Evolutionary conservation across 1,139 yeast species (phyloP).

Genomic region (Pichia sp.): DNA sequence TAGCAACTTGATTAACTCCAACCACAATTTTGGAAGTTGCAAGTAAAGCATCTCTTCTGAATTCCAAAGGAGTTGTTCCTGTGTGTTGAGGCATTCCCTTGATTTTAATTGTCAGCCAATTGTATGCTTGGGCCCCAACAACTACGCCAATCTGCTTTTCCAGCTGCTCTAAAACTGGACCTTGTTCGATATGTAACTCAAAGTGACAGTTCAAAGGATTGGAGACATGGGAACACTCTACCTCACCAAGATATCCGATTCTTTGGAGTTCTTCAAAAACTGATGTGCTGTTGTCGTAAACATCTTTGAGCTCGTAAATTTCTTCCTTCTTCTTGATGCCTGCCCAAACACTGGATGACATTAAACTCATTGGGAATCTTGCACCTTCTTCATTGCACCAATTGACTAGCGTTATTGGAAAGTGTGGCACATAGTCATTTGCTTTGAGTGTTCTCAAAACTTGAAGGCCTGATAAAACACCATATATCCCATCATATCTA

Average conservation of each 20-base stretch:
- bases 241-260: conserved; percentile 54
- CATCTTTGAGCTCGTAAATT: conserved; percentile 44
- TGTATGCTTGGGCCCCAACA: conserved; percentile 58
- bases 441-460: conserved; percentile 58
- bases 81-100: conserved; percentile 62
- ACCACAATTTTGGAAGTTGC: conserved; percentile 51
- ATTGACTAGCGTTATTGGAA: conserved; percentile 55
- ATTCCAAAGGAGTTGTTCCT: conserved; percentile 64
- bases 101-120: conserved; percentile 51
- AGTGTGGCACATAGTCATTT: conserved; percentile 48
- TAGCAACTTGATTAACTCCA: conserved; percentile 50
- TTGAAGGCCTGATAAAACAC: conserved; percentile 62
- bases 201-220: conserved; percentile 63
- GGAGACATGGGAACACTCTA: conserved; percentile 38
- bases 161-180: conserved; percentile 56
- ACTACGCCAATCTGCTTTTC: conserved; percentile 56
- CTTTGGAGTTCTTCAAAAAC: conserved; percentile 50
- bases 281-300: conserved; percentile 46
- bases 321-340: conserved; percentile 40
- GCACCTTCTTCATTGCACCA: conserved; percentile 84
- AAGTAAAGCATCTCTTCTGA: conserved; percentile 55
- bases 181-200: conserved; percentile 72
- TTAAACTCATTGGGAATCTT: conserved; percentile 58
- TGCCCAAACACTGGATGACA: conserved; percentile 65
- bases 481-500: conserved; percentile 63